phyloP scores from a whole-genome alignment of 2,329 filamentous ascomycete genomes.

The Stemphylium lycopersici region DNA sequence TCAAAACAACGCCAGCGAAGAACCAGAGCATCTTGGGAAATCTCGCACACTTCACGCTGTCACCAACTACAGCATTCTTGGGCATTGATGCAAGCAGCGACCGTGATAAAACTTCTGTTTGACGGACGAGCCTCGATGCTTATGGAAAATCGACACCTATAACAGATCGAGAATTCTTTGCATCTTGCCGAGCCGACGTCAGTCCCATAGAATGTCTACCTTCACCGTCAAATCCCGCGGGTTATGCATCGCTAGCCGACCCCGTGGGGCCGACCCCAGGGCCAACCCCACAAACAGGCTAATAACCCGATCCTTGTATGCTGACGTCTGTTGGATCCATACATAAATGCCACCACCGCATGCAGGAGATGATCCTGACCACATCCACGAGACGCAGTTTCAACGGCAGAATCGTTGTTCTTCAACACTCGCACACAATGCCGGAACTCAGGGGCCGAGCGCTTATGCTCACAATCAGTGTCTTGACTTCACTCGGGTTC shows the following conservation, averaged over 20 bases:
- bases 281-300: neutral
- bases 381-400: neutral
- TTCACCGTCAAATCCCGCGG: constrained; percentile 10
- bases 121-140: neutral
- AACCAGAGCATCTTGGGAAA: neutral
- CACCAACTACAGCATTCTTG: neutral
- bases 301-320: neutral
- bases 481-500: constrained; percentile 41
- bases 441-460: constrained; percentile 22
- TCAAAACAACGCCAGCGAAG: neutral
- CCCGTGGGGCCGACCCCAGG: constrained; percentile 11
- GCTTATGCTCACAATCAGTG: constrained; percentile 25
- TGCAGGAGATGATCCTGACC: neutral
- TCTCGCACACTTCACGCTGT: neutral
- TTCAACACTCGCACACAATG: constrained; percentile 10
- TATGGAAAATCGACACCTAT: neutral
- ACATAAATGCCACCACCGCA: neutral
- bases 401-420: neutral
- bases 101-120: neutral
- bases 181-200: neutral
- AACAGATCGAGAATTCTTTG: neutral
- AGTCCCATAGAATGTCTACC: neutral
- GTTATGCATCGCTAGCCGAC: constrained; percentile 3
- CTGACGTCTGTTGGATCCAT: neutral
- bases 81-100: neutral